These are phyloP conservation scores for Coemansia sp. DNA, from an alignment of 192 early-diverging fungal genomes.

Conservation along the genomic window DNA sequence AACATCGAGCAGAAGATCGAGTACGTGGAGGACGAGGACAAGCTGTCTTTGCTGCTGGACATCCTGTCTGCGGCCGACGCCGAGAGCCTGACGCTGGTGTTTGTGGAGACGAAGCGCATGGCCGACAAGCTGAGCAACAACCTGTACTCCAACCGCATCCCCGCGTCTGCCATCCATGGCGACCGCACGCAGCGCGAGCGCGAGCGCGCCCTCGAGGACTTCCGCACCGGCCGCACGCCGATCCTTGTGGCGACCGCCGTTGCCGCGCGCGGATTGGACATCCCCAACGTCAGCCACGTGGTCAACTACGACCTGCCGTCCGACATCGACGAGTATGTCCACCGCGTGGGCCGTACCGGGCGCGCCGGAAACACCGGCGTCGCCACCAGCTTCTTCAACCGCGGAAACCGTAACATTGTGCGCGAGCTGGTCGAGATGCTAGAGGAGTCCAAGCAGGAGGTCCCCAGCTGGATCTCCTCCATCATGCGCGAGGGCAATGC, in stretches of 20 bases:
- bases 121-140: slow-evolving; percentile 88
- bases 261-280: slow-evolving; percentile 92
- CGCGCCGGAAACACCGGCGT: slow-evolving; percentile 93
- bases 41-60: slow-evolving; percentile 85
- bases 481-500: slow-evolving; percentile 63
- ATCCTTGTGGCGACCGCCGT: slow-evolving; percentile 98
- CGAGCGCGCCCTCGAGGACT: slow-evolving; percentile 84
- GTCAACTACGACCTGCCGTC: slow-evolving; percentile 96
- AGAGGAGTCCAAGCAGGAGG: slow-evolving; percentile 91
- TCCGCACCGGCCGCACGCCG: slow-evolving; percentile 77
- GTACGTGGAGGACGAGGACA: slow-evolving; percentile 94
- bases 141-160: slow-evolving; percentile 71
- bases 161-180: slow-evolving; percentile 96
- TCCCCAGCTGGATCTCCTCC: slow-evolving; percentile 79
- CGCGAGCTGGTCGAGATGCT: slow-evolving; percentile 85
- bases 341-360: slow-evolving; percentile 97
- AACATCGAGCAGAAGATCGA: slow-evolving; percentile 94
- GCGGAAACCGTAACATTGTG: slow-evolving; percentile 78
- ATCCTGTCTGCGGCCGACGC: slow-evolving; percentile 64
- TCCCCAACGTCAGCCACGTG: slow-evolving; percentile 82
- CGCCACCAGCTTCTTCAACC: slow-evolving; percentile 95
- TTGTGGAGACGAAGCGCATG: slow-evolving; percentile 95
- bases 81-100: slow-evolving; percentile 83
- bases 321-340: slow-evolving; percentile 98
- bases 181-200: slow-evolving; percentile 94